These are phyloP conservation scores for Daldinia grandis DNA, from an alignment of 495 filamentous ascomycete species.

Conservation along the genomic window DNA sequence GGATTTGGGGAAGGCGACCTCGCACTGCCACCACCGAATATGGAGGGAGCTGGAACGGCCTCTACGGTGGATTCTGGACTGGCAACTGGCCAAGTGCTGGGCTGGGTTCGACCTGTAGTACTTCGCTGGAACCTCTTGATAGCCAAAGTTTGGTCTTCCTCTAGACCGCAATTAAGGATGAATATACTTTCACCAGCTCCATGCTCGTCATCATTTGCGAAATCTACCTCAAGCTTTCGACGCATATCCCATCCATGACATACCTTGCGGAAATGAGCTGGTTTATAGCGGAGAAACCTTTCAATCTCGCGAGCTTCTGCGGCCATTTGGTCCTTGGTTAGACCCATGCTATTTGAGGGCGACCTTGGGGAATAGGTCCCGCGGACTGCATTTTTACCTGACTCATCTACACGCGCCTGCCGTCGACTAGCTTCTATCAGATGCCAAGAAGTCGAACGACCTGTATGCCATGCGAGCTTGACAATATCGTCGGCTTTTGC, in stretches of 20 bases:
- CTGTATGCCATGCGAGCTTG: conserved; percentile 76
- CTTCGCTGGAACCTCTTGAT: conserved; percentile 47
- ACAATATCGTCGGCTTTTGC: conserved; percentile 63
- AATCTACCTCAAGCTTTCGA: conserved; percentile 85
- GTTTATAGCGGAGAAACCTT: conserved; percentile 74
- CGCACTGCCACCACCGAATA: conserved; percentile 43
- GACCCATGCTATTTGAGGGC: conserved; percentile 66
- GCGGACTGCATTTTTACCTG: conserved; percentile 60
- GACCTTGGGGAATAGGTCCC: conserved; percentile 60
- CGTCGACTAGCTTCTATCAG: conserved; percentile 79
- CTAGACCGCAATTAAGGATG: conserved; percentile 74
- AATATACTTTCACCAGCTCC: conserved; percentile 78
- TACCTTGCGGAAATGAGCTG: conserved; percentile 77
- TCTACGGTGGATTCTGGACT: conserved; percentile 29
- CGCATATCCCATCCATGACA: conserved; percentile 95
- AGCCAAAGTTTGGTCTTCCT: conserved; percentile 57
- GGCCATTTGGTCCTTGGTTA: conserved; percentile 71
- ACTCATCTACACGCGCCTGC: conserved; percentile 69
- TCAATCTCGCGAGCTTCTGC: conserved; percentile 86
- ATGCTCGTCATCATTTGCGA: conserved; percentile 77
- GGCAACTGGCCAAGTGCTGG: conserved; percentile 17
- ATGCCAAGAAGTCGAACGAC: conserved; percentile 80
- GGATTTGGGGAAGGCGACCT: conserved; percentile 29
- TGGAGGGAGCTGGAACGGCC: conserved; percentile 32
- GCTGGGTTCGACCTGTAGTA: conserved; percentile 22